These are phyloP conservation scores for Naganishia friedmannii DNA, from an alignment of 768 basidiomycete genomes.

Conservation along the genomic window DNA sequence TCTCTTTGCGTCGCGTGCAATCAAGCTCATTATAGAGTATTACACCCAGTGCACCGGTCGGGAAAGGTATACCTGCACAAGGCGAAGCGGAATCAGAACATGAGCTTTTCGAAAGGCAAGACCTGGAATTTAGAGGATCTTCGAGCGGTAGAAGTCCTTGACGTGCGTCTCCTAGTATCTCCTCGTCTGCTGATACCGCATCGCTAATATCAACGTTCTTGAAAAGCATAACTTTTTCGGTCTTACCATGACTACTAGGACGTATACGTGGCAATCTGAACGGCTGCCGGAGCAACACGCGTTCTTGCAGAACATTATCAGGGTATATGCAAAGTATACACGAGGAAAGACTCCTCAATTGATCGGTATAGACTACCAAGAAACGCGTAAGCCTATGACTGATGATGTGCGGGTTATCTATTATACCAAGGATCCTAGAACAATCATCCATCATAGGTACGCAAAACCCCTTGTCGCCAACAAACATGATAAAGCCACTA, in stretches of 20 bases:
- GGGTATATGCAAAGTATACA: constrained; percentile 52
- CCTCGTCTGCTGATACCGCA: neutral
- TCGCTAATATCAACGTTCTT: neutral
- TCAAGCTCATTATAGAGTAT: neutral
- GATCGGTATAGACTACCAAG: constrained; percentile 38
- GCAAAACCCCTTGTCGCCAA: constrained; percentile 16
- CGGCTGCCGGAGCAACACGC: constrained; percentile 65
- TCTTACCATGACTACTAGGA: constrained; percentile 73
- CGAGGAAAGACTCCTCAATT: constrained; percentile 46
- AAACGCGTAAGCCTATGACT: neutral
- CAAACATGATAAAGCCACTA: neutral
- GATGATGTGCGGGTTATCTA: neutral
- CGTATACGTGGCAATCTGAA: constrained; percentile 88
- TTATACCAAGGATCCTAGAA: neutral
- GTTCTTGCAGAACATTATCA: constrained; percentile 68
- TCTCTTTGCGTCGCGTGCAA: constrained; percentile 54
- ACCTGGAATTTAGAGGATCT: constrained; percentile 87
- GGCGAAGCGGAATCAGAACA: constrained; percentile 91
- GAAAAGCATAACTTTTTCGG: constrained; percentile 58
- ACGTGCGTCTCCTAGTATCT: constrained; percentile 55
- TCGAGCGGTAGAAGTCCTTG: constrained; percentile 69
- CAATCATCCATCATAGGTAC: neutral
- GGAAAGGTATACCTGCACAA: constrained; percentile 69
- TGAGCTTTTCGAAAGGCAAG: constrained; percentile 93
- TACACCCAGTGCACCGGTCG: constrained; percentile 40